Evolutionary conservation across 192 early-diverging fungal species (phyloP), one percentile per base, ranked within the genome.

Genomic region (Phlyctochytrium bullatum): DNA sequence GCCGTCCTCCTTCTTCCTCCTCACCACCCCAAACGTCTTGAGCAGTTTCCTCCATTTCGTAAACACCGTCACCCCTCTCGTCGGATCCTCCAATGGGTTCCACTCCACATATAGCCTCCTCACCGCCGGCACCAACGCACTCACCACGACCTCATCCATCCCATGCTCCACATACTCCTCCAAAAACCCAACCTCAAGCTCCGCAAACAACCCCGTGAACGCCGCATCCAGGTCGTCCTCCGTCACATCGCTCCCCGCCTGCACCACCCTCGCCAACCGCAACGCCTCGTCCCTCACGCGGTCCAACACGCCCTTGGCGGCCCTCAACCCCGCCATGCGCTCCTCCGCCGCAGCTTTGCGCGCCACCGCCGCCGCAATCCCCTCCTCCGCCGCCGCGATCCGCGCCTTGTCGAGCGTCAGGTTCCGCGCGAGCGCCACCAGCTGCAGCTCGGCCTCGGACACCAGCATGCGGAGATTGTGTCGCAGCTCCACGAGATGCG

Each of bases 391-490:
- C 51, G 60, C 56, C 16, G 24, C 62, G 34, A 67, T 28, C 20
- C 73, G 74, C 17, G 78, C 68, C 31, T 71, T 66, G 33, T 86
- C 85, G 0, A 83, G 73, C 51, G 79, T 78, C 52, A 82, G 76
- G 57, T 88, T 83, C 30, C 84, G 66, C 1, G 81, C 72, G 17
- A 89, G 47, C 36, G 89, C 82, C 57, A 90, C 77, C 29, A 95
- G 63, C 73, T 93, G 89, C 14, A 79, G 67, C 47, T 84, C 78
- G 0, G 90, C 79, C 36, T 92, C 79, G 47, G 92, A 91, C 2
- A 87, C 86, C 53, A 95, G 73, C 0, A 92, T 68, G 4, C 85
- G 84, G 4, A 93, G 58, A 56, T 94, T 94, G 67, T 94, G 86
- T 12, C 88, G 77, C 4, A 94, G 71, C 66, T 94, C 92, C 0